These are phyloP conservation scores for Arthrobotrys iridis DNA, from an alignment of 2,329 filamentous ascomycete species.

Conservation along the genomic window DNA sequence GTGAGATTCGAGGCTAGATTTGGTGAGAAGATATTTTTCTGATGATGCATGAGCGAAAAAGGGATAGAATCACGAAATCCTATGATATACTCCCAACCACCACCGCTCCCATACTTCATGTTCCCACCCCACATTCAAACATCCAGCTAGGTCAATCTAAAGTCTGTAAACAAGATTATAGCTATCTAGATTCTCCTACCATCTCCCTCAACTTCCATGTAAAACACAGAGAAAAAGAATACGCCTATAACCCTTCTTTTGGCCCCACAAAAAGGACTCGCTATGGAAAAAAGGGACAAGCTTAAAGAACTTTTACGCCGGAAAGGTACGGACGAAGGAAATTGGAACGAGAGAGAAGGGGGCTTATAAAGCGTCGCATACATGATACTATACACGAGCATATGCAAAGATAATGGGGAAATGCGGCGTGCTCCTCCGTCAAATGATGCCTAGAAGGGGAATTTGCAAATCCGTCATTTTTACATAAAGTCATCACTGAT, in stretches of 20 bases:
- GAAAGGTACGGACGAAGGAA: neutral
- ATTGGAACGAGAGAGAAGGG: neutral
- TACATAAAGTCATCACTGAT: slow-evolving; percentile 49
- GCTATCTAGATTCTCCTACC: neutral
- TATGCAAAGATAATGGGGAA: neutral
- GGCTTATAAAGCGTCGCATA: neutral
- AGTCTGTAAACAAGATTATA: neutral
- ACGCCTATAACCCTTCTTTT: neutral
- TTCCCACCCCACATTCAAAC: too few species aligned
- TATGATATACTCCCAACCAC: too few species aligned
- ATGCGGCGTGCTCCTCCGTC: neutral
- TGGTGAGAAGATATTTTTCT: too few species aligned
- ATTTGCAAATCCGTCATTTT: too few species aligned
- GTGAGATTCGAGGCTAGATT: too few species aligned
- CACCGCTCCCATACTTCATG: too few species aligned
- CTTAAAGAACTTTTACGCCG: slow-evolving; percentile 3
- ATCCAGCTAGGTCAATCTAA: too few species aligned
- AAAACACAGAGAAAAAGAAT: neutral
- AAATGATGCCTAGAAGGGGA: too few species aligned
- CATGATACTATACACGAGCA: neutral
- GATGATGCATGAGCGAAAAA: too few species aligned
- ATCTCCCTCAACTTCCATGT: neutral
- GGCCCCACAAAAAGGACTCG: neutral
- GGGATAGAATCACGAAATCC: too few species aligned
- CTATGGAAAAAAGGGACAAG: neutral